phyloP scores from a whole-genome alignment of 179 eudicot species.

The Amaranthus tricolor region DNA sequence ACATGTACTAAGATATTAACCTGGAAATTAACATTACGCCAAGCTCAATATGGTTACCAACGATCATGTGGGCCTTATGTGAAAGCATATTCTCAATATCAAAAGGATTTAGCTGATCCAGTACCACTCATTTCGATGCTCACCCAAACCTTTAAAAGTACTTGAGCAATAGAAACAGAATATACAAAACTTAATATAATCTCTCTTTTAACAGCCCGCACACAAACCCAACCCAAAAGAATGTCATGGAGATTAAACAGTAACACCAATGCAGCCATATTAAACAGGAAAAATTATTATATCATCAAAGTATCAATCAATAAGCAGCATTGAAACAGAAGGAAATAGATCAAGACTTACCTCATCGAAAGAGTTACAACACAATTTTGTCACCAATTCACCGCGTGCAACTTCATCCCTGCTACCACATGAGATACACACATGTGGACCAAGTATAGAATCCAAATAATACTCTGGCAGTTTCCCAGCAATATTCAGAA shows the following conservation, averaged over 20 bases:
- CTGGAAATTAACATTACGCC: conserved; percentile 31
- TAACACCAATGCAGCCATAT: not conserved
- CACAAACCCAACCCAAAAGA: not conserved
- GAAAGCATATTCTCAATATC: too few species aligned
- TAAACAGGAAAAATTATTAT: not conserved
- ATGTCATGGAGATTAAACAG: not conserved
- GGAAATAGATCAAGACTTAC: conserved; percentile 36
- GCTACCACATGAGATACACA: conserved; percentile 62
- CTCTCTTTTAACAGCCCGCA: not conserved
- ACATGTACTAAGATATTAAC: conserved; percentile 69
- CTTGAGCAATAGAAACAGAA: not conserved
- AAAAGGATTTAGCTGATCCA: not conserved
- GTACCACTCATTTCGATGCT: not conserved
- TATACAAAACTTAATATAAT: not conserved
- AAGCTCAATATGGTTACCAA: not conserved
- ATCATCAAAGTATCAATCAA: conserved; percentile 1
- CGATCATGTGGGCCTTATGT: not conserved
- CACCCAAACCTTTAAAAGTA: not conserved
- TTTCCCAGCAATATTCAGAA: conserved; percentile 67
- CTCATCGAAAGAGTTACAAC: conserved; percentile 60
- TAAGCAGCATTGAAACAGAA: not conserved
- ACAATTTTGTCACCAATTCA: conserved; percentile 65
- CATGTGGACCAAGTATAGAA: conserved; percentile 68
- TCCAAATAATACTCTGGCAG: conserved; percentile 51
- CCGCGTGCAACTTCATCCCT: conserved; percentile 64